Percentiles rank a stretch among this genome's conserved stretches.
Evolutionary conservation across 148 eudicot species (phyloP).

Genomic region (Cornus suecica): DNA sequence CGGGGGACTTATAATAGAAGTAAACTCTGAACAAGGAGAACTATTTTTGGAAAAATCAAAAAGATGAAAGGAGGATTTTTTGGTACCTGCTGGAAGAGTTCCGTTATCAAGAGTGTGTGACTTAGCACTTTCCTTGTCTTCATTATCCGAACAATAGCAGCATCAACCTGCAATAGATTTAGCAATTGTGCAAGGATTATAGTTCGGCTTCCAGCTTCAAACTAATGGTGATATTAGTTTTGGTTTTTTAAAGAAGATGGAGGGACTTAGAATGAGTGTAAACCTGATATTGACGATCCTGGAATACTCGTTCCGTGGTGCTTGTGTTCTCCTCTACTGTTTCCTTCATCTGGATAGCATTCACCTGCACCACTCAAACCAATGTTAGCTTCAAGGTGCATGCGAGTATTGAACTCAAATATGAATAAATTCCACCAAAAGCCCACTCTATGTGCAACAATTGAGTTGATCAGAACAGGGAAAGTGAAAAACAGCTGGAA

Average conservation of each 20-base stretch:
- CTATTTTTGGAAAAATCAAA: background rate
- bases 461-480: background rate
- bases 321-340: conserved; percentile 94
- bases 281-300: conserved; percentile 99
- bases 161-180: conserved; percentile 65
- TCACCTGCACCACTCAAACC: conserved; percentile 56
- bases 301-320: conserved; percentile 96
- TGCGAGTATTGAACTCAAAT: background rate
- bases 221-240: background rate
- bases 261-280: background rate
- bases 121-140: conserved; percentile 96
- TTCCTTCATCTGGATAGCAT: conserved; percentile 98
- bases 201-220: conserved; percentile 3
- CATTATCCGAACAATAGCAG: conserved; percentile 99
- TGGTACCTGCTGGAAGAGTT: conserved; percentile 93
- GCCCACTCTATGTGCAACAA: background rate
- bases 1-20: background rate
- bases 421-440: background rate
- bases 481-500: no score
- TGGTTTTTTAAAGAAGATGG: background rate
- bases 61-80: background rate
- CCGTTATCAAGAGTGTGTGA: conserved; percentile 92
- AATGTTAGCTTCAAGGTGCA: background rate
- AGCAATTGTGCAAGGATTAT: background rate
- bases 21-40: background rate